Evolutionary conservation across 495 filamentous ascomycete species (phyloP).

Genomic region (Trichoderma gamsii): DNA sequence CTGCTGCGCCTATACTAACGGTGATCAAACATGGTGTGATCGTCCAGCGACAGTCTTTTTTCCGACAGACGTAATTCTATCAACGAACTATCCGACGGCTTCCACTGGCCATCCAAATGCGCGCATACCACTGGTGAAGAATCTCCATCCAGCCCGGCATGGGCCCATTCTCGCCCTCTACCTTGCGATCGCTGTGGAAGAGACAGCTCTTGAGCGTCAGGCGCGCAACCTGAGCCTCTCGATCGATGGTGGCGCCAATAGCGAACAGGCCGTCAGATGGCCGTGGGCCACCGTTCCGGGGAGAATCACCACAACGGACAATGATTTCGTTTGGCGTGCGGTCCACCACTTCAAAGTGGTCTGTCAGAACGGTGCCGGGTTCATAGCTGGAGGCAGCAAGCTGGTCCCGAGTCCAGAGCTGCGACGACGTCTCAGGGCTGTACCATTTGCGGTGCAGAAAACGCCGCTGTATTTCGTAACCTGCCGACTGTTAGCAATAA

Average conservation of each 20-base stretch:
- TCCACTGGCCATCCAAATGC: conserved; percentile 55
- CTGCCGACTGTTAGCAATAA: conserved; percentile 30
- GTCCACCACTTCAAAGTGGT: conserved; percentile 72
- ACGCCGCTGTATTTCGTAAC: conserved; percentile 57
- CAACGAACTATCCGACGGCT: conserved; percentile 27
- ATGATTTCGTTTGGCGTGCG: conserved; percentile 55
- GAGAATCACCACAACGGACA: conserved; percentile 63
- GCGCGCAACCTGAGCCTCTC: conserved; percentile 52
- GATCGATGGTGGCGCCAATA: conserved; percentile 57
- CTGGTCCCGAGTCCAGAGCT: conserved; percentile 57
- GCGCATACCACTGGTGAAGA: conserved; percentile 59
- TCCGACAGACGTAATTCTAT: neutral
- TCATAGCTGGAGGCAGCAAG: conserved; percentile 51
- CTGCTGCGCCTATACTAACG: too few relatives aligned
- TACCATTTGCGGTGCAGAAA: conserved; percentile 59
- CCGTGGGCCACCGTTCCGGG: conserved; percentile 49
- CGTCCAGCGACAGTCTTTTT: neutral
- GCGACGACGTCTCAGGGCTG: conserved; percentile 49
- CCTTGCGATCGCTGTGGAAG: conserved; percentile 38
- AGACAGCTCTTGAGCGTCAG: conserved; percentile 64
- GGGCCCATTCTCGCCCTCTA: conserved; percentile 41
- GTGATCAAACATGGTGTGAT: neutral
- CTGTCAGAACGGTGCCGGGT: conserved; percentile 59
- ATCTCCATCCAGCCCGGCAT: conserved; percentile 52
- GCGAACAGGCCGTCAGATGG: conserved; percentile 65